These are phyloP conservation scores for Floccularia luteovirens DNA, from an alignment of 768 basidiomycete species.

Conservation along the genomic window DNA sequence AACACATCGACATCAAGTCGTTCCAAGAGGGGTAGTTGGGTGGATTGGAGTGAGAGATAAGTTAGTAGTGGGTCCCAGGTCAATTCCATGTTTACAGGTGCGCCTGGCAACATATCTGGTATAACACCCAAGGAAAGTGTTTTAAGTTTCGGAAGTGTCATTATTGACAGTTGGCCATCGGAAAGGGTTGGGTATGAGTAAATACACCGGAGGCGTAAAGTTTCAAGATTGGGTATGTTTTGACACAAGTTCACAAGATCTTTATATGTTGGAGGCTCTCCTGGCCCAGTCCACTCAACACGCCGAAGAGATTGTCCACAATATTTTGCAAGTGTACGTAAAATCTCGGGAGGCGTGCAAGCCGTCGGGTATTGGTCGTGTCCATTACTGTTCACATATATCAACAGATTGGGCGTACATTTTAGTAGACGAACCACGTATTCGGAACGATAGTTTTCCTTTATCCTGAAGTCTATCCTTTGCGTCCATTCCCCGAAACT, in stretches of 20 bases:
- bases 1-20: slow-evolving; percentile 38
- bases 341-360: slow-evolving; percentile 21
- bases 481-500: slow-evolving; percentile 29
- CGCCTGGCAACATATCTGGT: slow-evolving; percentile 13
- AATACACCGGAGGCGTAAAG: slow-evolving; percentile 33
- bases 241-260: slow-evolving; percentile 30
- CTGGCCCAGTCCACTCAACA: slow-evolving; percentile 34
- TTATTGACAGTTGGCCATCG: slow-evolving; percentile 10
- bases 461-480: slow-evolving; percentile 33
- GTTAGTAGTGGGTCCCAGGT: slow-evolving; percentile 33
- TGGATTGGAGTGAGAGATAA: slow-evolving; percentile 21
- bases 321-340: slow-evolving; percentile 21
- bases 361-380: slow-evolving; percentile 8
- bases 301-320: slow-evolving; percentile 28
- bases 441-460: slow-evolving; percentile 16
- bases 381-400: slow-evolving; percentile 32
- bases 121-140: slow-evolving; percentile 34
- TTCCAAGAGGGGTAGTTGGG: slow-evolving; percentile 28
- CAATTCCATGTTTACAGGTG: slow-evolving; percentile 4
- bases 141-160: slow-evolving; percentile 26
- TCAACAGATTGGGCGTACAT: slow-evolving; percentile 34
- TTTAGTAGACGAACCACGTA: slow-evolving; percentile 27
- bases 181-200: slow-evolving; percentile 20
- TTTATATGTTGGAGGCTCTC: slow-evolving; percentile 31
- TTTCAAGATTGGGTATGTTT: slow-evolving; percentile 22